A percentile compares a stretch with the other conserved stretches of the same genome.
Evolutionary conservation across 2,329 filamentous ascomycete species (phyloP).

Genomic region (Aureobasidium sp.): DNA sequence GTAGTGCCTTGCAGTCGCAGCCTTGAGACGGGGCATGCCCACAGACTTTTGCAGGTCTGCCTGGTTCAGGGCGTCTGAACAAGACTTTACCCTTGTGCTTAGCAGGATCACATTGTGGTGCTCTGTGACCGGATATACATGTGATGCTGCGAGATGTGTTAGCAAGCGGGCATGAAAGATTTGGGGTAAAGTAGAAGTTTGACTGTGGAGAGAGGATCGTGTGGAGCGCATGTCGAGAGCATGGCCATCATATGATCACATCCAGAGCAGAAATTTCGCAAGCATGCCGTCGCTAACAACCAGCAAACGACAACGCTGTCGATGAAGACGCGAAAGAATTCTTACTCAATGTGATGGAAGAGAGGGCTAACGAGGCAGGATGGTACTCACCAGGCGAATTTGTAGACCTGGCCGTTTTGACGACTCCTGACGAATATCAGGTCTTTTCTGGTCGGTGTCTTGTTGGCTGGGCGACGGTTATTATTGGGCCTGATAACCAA

Average conservation of each 20-base stretch:
- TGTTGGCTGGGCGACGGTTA: background rate
- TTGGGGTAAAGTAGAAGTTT: background rate
- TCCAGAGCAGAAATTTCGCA: too few relatives aligned
- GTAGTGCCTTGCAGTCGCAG: constrained; percentile 12
- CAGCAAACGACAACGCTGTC: too few relatives aligned
- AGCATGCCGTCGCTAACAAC: too few relatives aligned
- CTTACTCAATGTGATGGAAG: too few relatives aligned
- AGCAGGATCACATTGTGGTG: constrained; percentile 13
- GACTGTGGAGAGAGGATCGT: too few relatives aligned
- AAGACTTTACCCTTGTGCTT: constrained; percentile 13
- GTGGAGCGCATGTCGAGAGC: too few relatives aligned
- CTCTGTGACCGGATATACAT: constrained; percentile 14
- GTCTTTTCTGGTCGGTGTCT: background rate
- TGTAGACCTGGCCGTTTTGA: background rate
- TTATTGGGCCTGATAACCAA: too few relatives aligned
- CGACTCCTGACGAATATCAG: background rate
- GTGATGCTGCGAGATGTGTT: background rate
- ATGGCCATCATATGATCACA: too few relatives aligned
- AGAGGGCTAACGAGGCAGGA: too few relatives aligned
- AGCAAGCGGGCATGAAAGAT: background rate
- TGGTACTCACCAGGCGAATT: background rate
- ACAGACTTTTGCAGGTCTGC: constrained; percentile 13
- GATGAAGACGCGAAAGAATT: too few relatives aligned
- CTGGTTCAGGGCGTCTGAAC: constrained; percentile 11
- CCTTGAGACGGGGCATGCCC: background rate